Percentiles rank a stretch among this genome's conserved stretches.
Conservation (phyloP, 2,329 filamentous ascomycete genomes). For the Malbranchea cinnamomea region DNA sequence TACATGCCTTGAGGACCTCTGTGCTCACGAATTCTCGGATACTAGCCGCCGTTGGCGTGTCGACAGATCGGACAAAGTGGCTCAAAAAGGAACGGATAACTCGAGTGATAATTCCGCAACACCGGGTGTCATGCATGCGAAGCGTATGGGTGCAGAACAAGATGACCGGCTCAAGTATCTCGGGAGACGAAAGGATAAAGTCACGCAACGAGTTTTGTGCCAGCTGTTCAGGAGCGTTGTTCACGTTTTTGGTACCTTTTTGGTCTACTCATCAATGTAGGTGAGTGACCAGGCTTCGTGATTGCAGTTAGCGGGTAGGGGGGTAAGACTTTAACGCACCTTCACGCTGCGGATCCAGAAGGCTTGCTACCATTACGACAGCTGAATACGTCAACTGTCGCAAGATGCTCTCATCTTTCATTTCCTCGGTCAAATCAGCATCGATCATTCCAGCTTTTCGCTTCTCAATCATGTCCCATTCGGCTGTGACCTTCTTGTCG, state of each 20-base stretch:
- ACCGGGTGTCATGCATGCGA: constrained; percentile 76
- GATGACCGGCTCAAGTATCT: constrained; percentile 74
- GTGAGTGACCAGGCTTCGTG: neutral
- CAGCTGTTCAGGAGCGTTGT: constrained; percentile 14
- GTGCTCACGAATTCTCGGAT: constrained; percentile 83
- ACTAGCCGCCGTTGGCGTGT: constrained; percentile 40
- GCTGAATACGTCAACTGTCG: constrained; percentile 85
- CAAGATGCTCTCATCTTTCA: constrained; percentile 94
- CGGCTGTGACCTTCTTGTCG: constrained; percentile 69
- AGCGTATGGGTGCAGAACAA: constrained; percentile 86
- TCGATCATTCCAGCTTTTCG: constrained; percentile 46
- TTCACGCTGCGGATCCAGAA: constrained; percentile 59
- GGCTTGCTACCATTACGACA: constrained; percentile 77
- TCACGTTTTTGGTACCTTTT: constrained; percentile 23
- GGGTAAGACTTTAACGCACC: constrained; percentile 36
- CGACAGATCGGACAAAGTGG: constrained; percentile 47
- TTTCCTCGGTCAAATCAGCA: constrained; percentile 80
- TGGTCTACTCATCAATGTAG: constrained; percentile 9
- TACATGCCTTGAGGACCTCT: constrained; percentile 77
- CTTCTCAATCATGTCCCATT: constrained; percentile 66
- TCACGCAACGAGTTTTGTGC: constrained; percentile 45
- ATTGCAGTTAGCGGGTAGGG: constrained; percentile 1
- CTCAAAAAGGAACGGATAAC: constrained; percentile 76
- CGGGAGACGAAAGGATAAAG: constrained; percentile 65
- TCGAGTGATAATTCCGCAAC: constrained; percentile 69